Evolutionary conservation across 495 filamentous ascomycete species (phyloP).

Genomic region (Daldinia bambusicola): DNA sequence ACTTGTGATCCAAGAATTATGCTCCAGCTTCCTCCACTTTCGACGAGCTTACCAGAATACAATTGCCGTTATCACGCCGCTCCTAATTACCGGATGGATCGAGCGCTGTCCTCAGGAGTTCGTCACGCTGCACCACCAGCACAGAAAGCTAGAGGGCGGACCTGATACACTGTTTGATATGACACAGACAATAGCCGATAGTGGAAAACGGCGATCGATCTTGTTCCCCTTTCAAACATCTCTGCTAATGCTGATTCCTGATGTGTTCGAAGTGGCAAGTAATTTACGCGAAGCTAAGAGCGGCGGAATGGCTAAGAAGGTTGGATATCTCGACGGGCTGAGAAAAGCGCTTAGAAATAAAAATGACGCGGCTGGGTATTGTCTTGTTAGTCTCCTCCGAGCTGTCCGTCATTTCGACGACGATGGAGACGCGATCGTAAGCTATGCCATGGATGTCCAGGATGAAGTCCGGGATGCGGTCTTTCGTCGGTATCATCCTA

Average conservation of each 20-base stretch:
- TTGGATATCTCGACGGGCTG: slow-evolving; percentile 68
- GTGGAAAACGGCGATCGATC: slow-evolving; percentile 60
- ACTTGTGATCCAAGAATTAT: slow-evolving; percentile 68
- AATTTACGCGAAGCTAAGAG: slow-evolving; percentile 68
- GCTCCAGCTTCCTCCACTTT: slow-evolving; percentile 70
- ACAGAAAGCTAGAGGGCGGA: slow-evolving; percentile 67
- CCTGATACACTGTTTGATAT: slow-evolving; percentile 73
- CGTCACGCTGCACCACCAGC: slow-evolving; percentile 65
- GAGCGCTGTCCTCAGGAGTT: slow-evolving; percentile 71
- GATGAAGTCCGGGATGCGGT: slow-evolving; percentile 72
- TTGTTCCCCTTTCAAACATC: slow-evolving; percentile 70
- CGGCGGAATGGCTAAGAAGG: slow-evolving; percentile 68
- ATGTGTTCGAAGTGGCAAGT: slow-evolving; percentile 72
- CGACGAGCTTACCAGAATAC: slow-evolving; percentile 70
- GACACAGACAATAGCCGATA: slow-evolving; percentile 65
- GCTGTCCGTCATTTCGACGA: slow-evolving; percentile 68
- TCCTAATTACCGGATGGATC: slow-evolving; percentile 70
- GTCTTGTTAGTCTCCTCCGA: slow-evolving; percentile 66
- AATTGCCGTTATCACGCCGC: slow-evolving; percentile 66
- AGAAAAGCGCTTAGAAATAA: slow-evolving; percentile 66
- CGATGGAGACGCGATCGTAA: slow-evolving; percentile 68
- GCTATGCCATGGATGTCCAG: slow-evolving; percentile 72
- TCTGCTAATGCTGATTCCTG: slow-evolving; percentile 68
- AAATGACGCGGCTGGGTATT: slow-evolving; percentile 70
- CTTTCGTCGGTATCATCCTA: slow-evolving; percentile 62